Percentiles rank a stretch among this genome's conserved stretches.
phyloP scores from a whole-genome alignment of 805 yeast genomes.

The Yarrowia deformans region DNA sequence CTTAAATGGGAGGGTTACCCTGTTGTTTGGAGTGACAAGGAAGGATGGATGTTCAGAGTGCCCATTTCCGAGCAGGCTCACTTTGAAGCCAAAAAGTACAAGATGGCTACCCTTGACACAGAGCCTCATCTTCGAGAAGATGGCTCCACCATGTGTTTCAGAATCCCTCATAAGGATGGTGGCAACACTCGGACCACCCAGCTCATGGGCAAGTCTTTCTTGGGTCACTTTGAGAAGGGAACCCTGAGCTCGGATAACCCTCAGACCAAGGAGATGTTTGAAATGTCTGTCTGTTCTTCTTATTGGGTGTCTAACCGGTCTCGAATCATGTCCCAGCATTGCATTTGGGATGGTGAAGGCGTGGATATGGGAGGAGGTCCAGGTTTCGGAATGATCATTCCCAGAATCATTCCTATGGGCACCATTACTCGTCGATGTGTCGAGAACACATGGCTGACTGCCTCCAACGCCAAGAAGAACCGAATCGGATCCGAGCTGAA shows the following conservation, averaged over 20 bases:
- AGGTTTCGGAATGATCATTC: constrained; percentile 75
- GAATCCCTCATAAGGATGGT: constrained; percentile 90
- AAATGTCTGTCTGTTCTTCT: constrained; percentile 78
- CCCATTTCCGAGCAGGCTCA: constrained; percentile 50
- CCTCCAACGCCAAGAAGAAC: constrained; percentile 86
- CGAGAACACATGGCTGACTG: constrained; percentile 97
- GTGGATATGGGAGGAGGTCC: constrained; percentile 30
- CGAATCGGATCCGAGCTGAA: constrained; percentile 94
- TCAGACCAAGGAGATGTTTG: constrained; percentile 77
- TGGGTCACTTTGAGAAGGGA: constrained; percentile 75
- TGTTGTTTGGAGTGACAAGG: constrained; percentile 73
- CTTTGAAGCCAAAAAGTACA: constrained; percentile 48
- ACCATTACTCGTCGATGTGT: constrained; percentile 96
- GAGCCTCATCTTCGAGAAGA: constrained; percentile 48
- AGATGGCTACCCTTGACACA: constrained; percentile 40
- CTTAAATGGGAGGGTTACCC: constrained; percentile 88
- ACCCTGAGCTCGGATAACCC: constrained; percentile 72
- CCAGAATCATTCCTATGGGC: constrained; percentile 90
- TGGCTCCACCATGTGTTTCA: constrained; percentile 56
- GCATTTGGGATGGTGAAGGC: constrained; percentile 58
- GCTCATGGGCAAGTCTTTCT: constrained; percentile 77
- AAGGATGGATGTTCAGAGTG: constrained; percentile 90
- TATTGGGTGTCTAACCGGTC: constrained; percentile 94
- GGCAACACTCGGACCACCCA: constrained; percentile 73
- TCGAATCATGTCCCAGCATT: constrained; percentile 84